phyloP scores from a whole-genome alignment of 306 rosid species.

The Corylus heterophylla region DNA sequence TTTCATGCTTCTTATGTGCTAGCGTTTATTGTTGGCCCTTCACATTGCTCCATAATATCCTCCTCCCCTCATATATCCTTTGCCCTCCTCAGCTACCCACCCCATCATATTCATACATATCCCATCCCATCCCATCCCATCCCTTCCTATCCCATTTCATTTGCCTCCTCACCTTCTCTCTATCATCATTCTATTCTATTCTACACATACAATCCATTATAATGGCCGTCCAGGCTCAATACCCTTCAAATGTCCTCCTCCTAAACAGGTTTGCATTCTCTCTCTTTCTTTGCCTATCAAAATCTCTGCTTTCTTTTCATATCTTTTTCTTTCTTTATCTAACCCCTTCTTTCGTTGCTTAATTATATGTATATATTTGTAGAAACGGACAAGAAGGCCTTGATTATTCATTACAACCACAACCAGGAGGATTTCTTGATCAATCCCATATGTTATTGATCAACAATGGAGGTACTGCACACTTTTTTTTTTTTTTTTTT shows the following conservation, averaged over 20 bases:
- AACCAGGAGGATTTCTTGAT: conserved; percentile 56
- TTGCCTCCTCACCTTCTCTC: conserved; percentile 13
- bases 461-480: conserved; percentile 60
- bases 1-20: conserved; percentile 55
- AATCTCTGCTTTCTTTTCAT: neutral
- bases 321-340: neutral
- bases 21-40: conserved; percentile 43
- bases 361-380: conserved; percentile 4
- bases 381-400: conserved; percentile 73
- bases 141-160: neutral
- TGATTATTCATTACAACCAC: conserved; percentile 69
- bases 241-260: conserved; percentile 76
- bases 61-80: conserved; percentile 26
- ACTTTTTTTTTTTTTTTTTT: neutral
- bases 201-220: neutral
- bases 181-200: conserved; percentile 10
- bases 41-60: conserved; percentile 36
- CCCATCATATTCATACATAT: conserved; percentile 17
- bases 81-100: conserved; percentile 3
- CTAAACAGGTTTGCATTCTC: conserved; percentile 62
- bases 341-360: conserved; percentile 2
- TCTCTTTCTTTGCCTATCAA: neutral
- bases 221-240: conserved; percentile 99
- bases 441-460: conserved; percentile 71
- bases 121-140: conserved; percentile 12